These are phyloP conservation scores for Mediolabrus comicus DNA, from an alignment of 108 stramenopile species.

Conservation along the genomic window DNA sequence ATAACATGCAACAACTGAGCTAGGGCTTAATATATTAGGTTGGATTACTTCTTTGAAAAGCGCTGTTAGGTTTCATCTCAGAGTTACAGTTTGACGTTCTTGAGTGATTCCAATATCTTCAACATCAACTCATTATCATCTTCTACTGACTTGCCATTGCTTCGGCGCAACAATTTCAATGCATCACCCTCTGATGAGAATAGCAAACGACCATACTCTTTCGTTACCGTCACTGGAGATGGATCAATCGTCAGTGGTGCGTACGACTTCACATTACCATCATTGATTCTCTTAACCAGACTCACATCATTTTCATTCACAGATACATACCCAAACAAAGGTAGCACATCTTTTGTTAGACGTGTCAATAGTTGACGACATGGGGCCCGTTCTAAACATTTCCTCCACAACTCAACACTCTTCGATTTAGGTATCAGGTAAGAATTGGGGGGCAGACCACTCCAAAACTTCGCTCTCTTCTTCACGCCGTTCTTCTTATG, in stretches of 20 bases:
- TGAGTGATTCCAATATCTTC: background rate
- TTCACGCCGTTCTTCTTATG: background rate
- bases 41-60: no score
- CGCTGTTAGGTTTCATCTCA: no score
- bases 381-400: conserved; percentile 1
- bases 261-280: background rate
- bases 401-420: conserved; percentile 12
- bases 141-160: background rate
- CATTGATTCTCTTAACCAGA: background rate
- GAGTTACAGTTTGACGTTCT: no score
- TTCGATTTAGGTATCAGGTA: conserved; percentile 13
- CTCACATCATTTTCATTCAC: background rate
- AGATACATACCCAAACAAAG: conserved; percentile 24
- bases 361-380: background rate
- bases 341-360: conserved; percentile 15
- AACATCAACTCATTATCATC: background rate
- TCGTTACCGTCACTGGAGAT: background rate
- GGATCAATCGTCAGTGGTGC: background rate
- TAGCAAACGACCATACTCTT: conserved; percentile 25
- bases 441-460: background rate
- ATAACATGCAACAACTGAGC: background rate
- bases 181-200: conserved; percentile 27
- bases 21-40: no score
- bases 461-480: background rate
- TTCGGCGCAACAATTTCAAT: background rate